phyloP scores from a whole-genome alignment of 2,329 filamentous ascomycete species.

The Chrysoporthe deuterocubensis region DNA sequence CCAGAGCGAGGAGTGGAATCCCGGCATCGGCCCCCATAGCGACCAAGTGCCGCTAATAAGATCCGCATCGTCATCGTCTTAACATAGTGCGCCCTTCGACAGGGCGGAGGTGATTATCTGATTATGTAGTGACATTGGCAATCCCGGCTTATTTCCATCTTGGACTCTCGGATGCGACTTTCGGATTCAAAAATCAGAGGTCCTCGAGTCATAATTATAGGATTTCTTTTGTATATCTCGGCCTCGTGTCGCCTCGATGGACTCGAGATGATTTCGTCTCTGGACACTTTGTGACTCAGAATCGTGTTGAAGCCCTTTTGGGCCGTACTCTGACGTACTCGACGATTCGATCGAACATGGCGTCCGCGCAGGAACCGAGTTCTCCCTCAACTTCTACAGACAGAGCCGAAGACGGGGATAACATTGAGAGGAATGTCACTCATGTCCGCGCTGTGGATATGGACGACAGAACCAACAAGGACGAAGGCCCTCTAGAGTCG shows the following conservation, averaged over 20 bases:
- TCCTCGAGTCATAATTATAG: background rate
- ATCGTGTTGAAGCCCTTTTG: background rate
- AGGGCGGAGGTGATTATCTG: background rate
- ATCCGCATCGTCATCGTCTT: background rate
- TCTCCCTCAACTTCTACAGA: background rate
- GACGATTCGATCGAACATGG: background rate
- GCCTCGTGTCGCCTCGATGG: background rate
- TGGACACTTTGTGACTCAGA: background rate
- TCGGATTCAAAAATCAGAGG: background rate
- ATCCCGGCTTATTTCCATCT: slow-evolving; percentile 5
- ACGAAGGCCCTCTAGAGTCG: slow-evolving; percentile 27
- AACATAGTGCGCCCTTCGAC: slow-evolving; percentile 1
- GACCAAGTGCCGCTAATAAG: background rate
- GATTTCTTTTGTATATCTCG: background rate
- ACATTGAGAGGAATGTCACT: slow-evolving; percentile 11
- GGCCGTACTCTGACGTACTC: background rate
- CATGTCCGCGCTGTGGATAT: slow-evolving; percentile 5
- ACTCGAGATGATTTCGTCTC: background rate
- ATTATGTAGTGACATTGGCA: background rate
- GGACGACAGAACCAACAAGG: slow-evolving; percentile 16
- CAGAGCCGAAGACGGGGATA: background rate
- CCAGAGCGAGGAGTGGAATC: background rate
- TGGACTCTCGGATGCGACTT: background rate
- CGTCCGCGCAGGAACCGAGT: background rate
- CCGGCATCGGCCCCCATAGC: background rate